phyloP scores from a whole-genome alignment of 108 stramenopile genomes.

The Cyclotella choctawhatcheeana region DNA sequence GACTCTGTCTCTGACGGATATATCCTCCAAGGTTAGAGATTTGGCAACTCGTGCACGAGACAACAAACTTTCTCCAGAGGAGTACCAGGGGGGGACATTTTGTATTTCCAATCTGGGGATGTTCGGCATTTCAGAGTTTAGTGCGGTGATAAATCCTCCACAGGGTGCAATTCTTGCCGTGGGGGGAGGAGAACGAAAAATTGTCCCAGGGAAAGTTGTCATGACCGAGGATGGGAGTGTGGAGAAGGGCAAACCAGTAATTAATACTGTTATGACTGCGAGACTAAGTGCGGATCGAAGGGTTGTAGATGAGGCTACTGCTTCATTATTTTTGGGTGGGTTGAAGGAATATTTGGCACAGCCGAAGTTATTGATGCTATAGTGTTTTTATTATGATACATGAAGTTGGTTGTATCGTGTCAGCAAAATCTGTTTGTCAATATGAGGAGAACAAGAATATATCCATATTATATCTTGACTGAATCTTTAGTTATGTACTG shows the following conservation, averaged over 20 bases:
- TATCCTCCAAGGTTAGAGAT: slow-evolving; percentile 87
- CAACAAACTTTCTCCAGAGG: slow-evolving; percentile 92
- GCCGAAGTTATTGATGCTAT: slow-evolving; percentile 94
- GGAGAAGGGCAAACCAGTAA: slow-evolving; percentile 49
- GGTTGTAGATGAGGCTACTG: slow-evolving; percentile 97
- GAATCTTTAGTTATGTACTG: no score
- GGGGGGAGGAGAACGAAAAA: slow-evolving; percentile 87
- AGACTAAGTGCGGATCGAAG: slow-evolving; percentile 96
- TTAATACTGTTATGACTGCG: slow-evolving; percentile 90
- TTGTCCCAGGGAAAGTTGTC: slow-evolving; percentile 69
- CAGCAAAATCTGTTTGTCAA: background rate
- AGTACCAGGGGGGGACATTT: slow-evolving; percentile 98
- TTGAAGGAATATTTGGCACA: slow-evolving; percentile 91
- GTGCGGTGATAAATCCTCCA: slow-evolving; percentile 98
- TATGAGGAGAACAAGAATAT: no score
- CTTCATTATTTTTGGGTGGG: slow-evolving; percentile 90
- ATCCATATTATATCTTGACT: no score
- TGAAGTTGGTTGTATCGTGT: background rate
- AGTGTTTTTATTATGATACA: background rate
- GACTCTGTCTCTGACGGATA: slow-evolving; percentile 81
- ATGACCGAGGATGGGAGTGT: slow-evolving; percentile 60
- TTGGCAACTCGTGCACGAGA: slow-evolving; percentile 82
- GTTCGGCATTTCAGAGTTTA: slow-evolving; percentile 98
- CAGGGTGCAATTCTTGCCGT: slow-evolving; percentile 98
- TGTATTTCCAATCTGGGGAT: slow-evolving; percentile 98